phyloP scores from a whole-genome alignment of 306 rosid genomes.

The Glycine soja region DNA sequence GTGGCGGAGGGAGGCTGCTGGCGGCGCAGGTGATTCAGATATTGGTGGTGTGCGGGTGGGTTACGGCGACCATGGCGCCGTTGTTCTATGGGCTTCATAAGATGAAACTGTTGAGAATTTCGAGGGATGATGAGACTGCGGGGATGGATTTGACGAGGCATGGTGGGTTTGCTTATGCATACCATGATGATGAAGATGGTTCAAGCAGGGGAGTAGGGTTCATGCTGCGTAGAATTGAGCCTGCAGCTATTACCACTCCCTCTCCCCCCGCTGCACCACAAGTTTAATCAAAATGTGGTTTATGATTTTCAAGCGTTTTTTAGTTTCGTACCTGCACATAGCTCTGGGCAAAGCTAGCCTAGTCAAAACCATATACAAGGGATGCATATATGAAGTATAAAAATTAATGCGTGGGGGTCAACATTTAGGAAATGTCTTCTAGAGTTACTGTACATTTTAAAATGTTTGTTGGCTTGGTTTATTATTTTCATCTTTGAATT shows the following conservation, averaged over 20 bases:
- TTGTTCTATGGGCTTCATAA: conserved; percentile 63
- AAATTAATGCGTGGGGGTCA: neutral
- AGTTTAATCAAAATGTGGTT: neutral
- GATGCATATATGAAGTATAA: neutral
- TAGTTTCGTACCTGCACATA: neutral
- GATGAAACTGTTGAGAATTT: conserved; percentile 65
- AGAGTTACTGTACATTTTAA: neutral
- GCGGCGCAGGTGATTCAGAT: conserved; percentile 72
- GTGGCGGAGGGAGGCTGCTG: conserved; percentile 69
- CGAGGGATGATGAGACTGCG: conserved; percentile 65
- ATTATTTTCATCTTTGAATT: too few relatives aligned
- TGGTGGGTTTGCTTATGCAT: conserved; percentile 85
- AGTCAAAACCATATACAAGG: neutral
- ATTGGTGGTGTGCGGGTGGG: conserved; percentile 72
- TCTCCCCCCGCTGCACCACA: neutral
- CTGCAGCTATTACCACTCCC: conserved; percentile 7
- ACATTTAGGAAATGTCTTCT: neutral
- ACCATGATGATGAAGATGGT: conserved; percentile 48
- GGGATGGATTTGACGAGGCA: conserved; percentile 83
- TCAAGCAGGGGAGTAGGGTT: neutral
- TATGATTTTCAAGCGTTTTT: neutral
- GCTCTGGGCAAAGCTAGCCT: neutral
- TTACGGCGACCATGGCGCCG: conserved; percentile 76
- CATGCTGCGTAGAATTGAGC: conserved; percentile 51
- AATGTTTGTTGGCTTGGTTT: neutral